phyloP scores from a whole-genome alignment of 257 asterid species.

The Scutellaria barbata region DNA sequence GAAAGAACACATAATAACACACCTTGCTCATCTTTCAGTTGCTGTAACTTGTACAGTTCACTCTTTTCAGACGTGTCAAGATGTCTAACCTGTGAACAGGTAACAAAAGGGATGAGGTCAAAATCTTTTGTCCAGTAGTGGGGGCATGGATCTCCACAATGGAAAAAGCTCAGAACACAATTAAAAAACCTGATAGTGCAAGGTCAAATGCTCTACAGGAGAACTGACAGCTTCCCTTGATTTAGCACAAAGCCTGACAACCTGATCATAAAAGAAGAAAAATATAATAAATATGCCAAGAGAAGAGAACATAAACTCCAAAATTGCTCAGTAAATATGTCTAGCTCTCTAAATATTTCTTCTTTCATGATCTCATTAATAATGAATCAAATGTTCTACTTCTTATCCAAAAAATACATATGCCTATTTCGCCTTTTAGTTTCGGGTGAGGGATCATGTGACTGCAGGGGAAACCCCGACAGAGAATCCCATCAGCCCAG shows the following conservation, averaged over 20 bases:
- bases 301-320: slow-evolving; percentile 17
- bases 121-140: background rate
- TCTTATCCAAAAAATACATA: no score
- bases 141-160: background rate
- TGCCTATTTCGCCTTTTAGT: background rate
- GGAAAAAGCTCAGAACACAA: background rate
- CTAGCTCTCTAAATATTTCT: no score
- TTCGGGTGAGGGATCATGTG: background rate
- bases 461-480: background rate
- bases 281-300: slow-evolving; percentile 7
- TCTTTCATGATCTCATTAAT: no score
- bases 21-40: slow-evolving; percentile 99
- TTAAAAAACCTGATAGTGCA: slow-evolving; percentile 88
- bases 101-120: slow-evolving; percentile 7
- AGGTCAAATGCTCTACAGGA: slow-evolving; percentile 94
- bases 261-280: slow-evolving; percentile 48
- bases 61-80: slow-evolving; percentile 98
- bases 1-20: slow-evolving; percentile 3
- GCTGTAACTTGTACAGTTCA: slow-evolving; percentile 97
- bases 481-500: slow-evolving; percentile 19
- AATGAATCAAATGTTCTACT: no score
- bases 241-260: slow-evolving; percentile 95
- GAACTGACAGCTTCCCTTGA: slow-evolving; percentile 99
- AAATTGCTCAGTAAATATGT: slow-evolving; percentile 7
- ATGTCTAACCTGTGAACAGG: slow-evolving; percentile 81